phyloP scores from a whole-genome alignment of 352 stramenopile species.

The Globisporangium barbulae region DNA sequence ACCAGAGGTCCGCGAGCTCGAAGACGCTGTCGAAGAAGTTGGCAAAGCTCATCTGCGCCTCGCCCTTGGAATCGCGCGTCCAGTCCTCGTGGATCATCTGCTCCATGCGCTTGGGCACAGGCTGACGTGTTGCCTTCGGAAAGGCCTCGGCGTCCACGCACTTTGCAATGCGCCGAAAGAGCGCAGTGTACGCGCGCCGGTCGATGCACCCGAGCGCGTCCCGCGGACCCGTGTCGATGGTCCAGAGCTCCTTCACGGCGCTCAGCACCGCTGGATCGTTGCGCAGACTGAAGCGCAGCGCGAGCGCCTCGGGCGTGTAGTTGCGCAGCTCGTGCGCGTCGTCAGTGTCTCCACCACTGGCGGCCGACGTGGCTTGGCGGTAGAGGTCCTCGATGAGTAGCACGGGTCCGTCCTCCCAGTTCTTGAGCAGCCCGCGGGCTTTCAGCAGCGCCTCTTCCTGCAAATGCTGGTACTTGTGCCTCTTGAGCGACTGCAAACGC shows the following conservation, averaged over 20 bases:
- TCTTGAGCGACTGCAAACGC: constrained; percentile 55
- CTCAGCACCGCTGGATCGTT: constrained; percentile 47
- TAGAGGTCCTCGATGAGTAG: constrained; percentile 66
- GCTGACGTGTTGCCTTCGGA: neutral
- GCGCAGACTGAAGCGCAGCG: constrained; percentile 59
- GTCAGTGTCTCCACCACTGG: constrained; percentile 27
- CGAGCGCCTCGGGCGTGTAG: constrained; percentile 65
- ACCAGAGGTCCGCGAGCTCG: constrained; percentile 71
- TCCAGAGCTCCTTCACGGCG: constrained; percentile 54
- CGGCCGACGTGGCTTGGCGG: constrained; percentile 27
- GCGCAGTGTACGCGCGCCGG: constrained; percentile 37
- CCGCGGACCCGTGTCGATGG: constrained; percentile 43
- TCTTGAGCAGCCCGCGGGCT: constrained; percentile 53
- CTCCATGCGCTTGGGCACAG: constrained; percentile 28
- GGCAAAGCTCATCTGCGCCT: constrained; percentile 54
- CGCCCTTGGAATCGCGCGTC: constrained; percentile 54
- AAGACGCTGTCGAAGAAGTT: constrained; percentile 77
- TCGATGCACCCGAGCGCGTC: constrained; percentile 63
- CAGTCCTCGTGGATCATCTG: constrained; percentile 61
- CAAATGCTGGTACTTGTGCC: constrained; percentile 70
- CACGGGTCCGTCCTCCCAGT: constrained; percentile 60
- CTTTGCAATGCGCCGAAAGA: constrained; percentile 61
- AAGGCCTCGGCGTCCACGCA: constrained; percentile 43
- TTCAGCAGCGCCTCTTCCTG: constrained; percentile 65
- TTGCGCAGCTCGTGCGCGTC: constrained; percentile 60